Percentiles rank a stretch among this genome's conserved stretches.
Conservation (phyloP, 352 stramenopile genomes). For the Saprolegnia parasitica region DNA sequence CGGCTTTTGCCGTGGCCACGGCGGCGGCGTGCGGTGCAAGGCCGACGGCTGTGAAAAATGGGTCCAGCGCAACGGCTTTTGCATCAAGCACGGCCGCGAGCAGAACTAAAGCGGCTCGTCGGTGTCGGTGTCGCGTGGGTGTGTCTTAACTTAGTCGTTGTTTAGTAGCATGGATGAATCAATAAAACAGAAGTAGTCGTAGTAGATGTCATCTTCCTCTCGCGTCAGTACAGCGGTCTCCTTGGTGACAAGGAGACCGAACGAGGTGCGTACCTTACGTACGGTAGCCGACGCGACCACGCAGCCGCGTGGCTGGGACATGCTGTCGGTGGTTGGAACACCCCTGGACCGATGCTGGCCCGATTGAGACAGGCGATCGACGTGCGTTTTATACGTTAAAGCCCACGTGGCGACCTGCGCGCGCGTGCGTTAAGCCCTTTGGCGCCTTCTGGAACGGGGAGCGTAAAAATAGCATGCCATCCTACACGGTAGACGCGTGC, state of each 20-base stretch:
- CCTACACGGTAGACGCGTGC: conserved; percentile 1
- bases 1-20: conserved; percentile 74
- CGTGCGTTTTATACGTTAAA: too few relatives aligned
- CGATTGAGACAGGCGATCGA: neutral
- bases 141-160: neutral
- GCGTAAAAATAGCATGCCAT: neutral
- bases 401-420: too few relatives aligned
- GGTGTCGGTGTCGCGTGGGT: neutral
- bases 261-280: too few relatives aligned
- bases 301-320: neutral
- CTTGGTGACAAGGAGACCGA: too few relatives aligned
- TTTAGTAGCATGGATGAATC: neutral
- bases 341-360: neutral
- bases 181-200: too few relatives aligned
- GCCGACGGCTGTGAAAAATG: conserved; percentile 82
- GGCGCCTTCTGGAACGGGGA: too few relatives aligned
- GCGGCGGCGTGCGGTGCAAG: conserved; percentile 83
- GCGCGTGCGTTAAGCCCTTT: too few relatives aligned
- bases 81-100: conserved; percentile 84
- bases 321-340: neutral
- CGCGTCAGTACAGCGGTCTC: too few relatives aligned
- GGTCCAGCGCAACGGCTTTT: conserved; percentile 87
- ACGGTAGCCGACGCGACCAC: too few relatives aligned
- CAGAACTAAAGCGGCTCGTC: conserved; percentile 22
- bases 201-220: too few relatives aligned